Base-by-base conservation (phyloP, 768 basidiomycete species). In the Suillus sp. region DNA sequence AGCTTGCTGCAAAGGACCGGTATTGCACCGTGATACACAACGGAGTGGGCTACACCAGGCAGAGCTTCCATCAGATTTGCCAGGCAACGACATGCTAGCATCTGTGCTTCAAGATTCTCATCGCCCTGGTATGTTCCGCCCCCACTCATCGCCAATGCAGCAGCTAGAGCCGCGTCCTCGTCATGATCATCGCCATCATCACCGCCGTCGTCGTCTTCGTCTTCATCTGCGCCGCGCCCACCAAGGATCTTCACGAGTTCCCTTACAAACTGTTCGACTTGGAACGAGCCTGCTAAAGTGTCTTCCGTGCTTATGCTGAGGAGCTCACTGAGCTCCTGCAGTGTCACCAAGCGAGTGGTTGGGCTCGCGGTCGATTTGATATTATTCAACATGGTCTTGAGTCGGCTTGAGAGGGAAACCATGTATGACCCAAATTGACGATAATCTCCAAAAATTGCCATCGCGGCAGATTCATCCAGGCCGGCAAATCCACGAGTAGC, bases 41-140 rank as follows among this genome's bases (percentile, higher is more conserved):
- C 90, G 51, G 94, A 95, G 72, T 98, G 95, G n/a, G 95, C 94
- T 47, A 95, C 91, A 30, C 96, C 95, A 20, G 97, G 97, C 25
- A 99, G 83, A n/a, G 95, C 96, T 76, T 99, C 97, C 94, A 99
- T 96, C 61, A 99, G 83, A 75, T 99, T 99, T 55, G 96, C 96
- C 59, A 99, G 81, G 74, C 97, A 99, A 66, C 97, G 84, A 76
- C 96, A 98, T 34, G 97, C 97, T 54, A 99, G 84, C 57, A 99
- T 88, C 77, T 98, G 96, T 60, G 95, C 94, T 78, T 99, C 96
- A 35, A 92, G 84, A 68, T 92, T 92, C 64, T 93, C 92, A 69
- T 94, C 92, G 37, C 91, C 92, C 70, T 88, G 87, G 71, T 81
- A 90, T 6, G 81, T 84, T 9, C 77, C 79, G 27, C 89, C 89